Base-by-base conservation (phyloP, 2,329 filamentous ascomycete genomes). In the Triangularia setosa region DNA sequence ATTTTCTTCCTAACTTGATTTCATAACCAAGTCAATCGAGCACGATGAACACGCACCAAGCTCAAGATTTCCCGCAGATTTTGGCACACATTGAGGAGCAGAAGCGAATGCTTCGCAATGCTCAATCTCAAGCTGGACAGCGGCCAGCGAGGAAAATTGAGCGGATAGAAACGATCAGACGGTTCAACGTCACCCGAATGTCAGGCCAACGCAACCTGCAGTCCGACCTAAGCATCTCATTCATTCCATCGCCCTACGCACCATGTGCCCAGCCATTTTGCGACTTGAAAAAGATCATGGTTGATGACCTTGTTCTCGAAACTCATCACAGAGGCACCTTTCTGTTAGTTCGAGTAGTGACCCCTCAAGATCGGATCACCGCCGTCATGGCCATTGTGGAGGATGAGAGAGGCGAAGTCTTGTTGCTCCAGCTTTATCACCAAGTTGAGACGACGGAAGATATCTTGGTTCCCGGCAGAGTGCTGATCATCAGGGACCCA, bases 401-500 rank as follows among this genome's bases (percentile, higher is more conserved):
- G 40, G 81, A 83, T 61, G 73, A 80, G 59, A 66, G 70, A 3
- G 73, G 72, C 1, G 76, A 72, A 0, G 75, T 74, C 1, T 60
- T 78, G 1, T 8, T 76, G 21, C 67, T 82, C 1, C 73, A 79
- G 63, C 67, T 82, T 0, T 77, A 80, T 63, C 74, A 82, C 55
- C 79, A 81, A 52, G 77, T 76, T 6, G 73, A 79, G 27, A 64
- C 71, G 1, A 64, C 74, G 1, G 67, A 75, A 3, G 71, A 79
- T 5, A 68, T 78, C 0, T 59, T 84, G 2, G 64, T 69, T 0
- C 61, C 72, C 4, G 73, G 74, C 1, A 25, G 2, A 3, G 54
- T 58, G 1, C 14, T 67, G 40, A 53, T 85, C 27, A 60, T 87
- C 27, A 87, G 85, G 65, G 83, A 86, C 63, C 83, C 83, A 0